Evolutionary conservation across 2,329 filamentous ascomycete species (phyloP), one percentile per base, ranked within the genome.

Genomic region (Aspergillus sp.): DNA sequence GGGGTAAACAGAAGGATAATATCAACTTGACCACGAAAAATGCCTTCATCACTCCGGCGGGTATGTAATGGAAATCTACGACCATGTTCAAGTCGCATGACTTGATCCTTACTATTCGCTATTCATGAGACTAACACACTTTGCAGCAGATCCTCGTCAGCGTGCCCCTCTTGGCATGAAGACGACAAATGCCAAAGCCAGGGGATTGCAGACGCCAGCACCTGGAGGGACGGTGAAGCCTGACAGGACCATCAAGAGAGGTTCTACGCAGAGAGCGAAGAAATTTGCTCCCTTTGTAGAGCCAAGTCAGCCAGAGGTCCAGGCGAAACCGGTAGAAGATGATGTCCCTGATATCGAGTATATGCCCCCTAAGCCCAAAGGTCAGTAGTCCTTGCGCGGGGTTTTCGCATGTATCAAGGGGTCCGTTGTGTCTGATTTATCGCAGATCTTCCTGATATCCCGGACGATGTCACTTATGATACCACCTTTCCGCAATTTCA

Each of bases 151-250:
- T 58, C 84, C 88, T 54, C 87, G 87, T 61, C 88, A 82, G 61
- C 88, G 94, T 70, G 92, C 93, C 39, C 91, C 92, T 12, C 81
- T 99, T 51, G 94, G 94, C 36, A 89, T 91, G 82, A 99, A 99
- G 78, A 98, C 94, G 1, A 98, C 95, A 55, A 99, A 99, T 76
- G 92, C 91, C 57, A 98, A 96, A 81, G 85, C 89, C 61, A 86
- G 82, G 72, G 83, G 82, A 53, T 84, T 87, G 66, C 88, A 90
- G 64, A 88, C 87, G 4, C 85, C 85, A 6, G 88, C 85, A 30
- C 88, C 88, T 69, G 80, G 80, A 60, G 80, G 82, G 21, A 81
- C 84, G 43, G 82, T 84, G 51, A 86, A 88, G 60, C 76, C 85
- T 53, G 87, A 88, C 64, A 89, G 88, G 75, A 86, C 86, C 1